These are phyloP conservation scores for Emericellopsis terricola DNA, from an alignment of 495 filamentous ascomycete species.

Conservation along the genomic window DNA sequence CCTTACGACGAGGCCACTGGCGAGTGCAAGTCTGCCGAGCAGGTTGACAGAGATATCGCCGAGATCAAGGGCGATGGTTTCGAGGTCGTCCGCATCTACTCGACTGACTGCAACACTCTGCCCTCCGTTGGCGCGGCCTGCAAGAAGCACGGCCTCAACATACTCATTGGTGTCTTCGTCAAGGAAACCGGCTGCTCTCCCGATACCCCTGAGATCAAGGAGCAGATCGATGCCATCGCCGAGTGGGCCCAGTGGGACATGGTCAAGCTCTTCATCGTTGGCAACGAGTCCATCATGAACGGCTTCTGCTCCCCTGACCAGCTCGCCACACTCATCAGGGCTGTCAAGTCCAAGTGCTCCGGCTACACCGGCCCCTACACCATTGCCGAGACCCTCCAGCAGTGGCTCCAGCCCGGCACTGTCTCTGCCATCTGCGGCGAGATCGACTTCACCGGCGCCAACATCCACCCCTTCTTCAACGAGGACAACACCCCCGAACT, in stretches of 20 bases:
- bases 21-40: conserved; percentile 45
- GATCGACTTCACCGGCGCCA: conserved; percentile 64
- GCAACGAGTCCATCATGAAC: conserved; percentile 78
- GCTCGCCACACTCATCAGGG: conserved; percentile 51
- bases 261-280: conserved; percentile 65
- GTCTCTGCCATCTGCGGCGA: conserved; percentile 41
- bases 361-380: conserved; percentile 66
- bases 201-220: conserved; percentile 27
- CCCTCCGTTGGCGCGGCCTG: conserved; percentile 51
- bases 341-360: conserved; percentile 37
- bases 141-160: conserved; percentile 40
- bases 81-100: conserved; percentile 72
- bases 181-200: conserved; percentile 37
- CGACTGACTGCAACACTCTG: conserved; percentile 74
- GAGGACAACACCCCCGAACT: conserved; percentile 32
- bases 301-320: conserved; percentile 37
- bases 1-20: conserved; percentile 40
- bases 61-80: conserved; percentile 58
- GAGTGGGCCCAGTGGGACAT: conserved; percentile 57
- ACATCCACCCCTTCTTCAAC: conserved; percentile 95
- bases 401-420: conserved; percentile 38
- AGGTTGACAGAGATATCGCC: conserved; percentile 48
- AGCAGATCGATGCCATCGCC: conserved; percentile 56
- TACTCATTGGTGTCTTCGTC: conserved; percentile 82
- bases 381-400: conserved; percentile 69